Evolutionary conservation across 768 basidiomycete genomes (phyloP).

Genomic region (Mycena crocata): DNA sequence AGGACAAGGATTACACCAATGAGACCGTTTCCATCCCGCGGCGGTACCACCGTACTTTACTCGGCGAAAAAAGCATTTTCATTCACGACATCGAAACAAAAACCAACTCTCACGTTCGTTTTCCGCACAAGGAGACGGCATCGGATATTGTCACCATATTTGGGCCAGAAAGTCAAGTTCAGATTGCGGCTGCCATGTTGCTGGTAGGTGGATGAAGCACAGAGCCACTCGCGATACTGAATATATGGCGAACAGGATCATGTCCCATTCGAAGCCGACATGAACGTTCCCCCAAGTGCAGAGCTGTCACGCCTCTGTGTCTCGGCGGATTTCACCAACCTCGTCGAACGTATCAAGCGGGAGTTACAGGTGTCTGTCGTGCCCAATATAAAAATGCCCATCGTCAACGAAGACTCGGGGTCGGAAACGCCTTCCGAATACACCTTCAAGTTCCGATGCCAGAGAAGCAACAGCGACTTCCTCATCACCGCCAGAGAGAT

Average conservation of each 20-base stretch:
- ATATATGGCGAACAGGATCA: slow-evolving; percentile 79
- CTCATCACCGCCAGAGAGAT: slow-evolving; percentile 90
- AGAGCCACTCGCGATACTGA: slow-evolving; percentile 9
- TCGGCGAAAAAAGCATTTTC: slow-evolving; percentile 97
- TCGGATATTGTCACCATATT: slow-evolving; percentile 96
- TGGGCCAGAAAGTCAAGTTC: slow-evolving; percentile 96
- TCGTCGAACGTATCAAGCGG: slow-evolving; percentile 91
- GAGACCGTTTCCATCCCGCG: slow-evolving; percentile 95
- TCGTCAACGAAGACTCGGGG: slow-evolving; percentile 60
- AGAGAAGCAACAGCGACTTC: slow-evolving; percentile 95
- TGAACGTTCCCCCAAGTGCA: slow-evolving; percentile 86
- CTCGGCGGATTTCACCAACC: slow-evolving; percentile 85
- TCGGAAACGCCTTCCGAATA: slow-evolving; percentile 76
- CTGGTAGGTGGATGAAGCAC: slow-evolving; percentile 65
- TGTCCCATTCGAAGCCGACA: slow-evolving; percentile 95
- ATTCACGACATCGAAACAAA: slow-evolving; percentile 97
- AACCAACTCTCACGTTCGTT: slow-evolving; percentile 92
- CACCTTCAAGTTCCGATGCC: slow-evolving; percentile 96
- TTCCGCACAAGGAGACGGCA: slow-evolving; percentile 95
- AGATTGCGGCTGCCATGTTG: slow-evolving; percentile 96
- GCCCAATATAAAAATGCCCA: slow-evolving; percentile 76
- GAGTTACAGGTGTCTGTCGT: slow-evolving; percentile 93
- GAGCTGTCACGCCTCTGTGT: slow-evolving; percentile 82
- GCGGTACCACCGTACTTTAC: slow-evolving; percentile 92
- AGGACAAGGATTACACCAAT: slow-evolving; percentile 98